These are phyloP conservation scores for Amanita rubescens DNA, from an alignment of 768 basidiomycete species.

Conservation along the genomic window DNA sequence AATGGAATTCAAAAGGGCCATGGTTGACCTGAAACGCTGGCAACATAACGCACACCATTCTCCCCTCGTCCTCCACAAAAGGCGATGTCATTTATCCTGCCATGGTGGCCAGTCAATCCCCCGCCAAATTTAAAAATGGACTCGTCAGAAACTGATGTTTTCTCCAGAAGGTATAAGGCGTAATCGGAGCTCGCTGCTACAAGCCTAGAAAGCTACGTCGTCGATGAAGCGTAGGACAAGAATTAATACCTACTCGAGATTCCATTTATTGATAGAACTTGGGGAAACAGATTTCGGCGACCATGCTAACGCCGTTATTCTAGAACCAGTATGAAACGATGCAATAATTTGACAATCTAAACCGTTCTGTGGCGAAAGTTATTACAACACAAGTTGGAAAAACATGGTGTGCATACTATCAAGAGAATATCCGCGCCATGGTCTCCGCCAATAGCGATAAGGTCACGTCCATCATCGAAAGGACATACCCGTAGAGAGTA, in stretches of 20 bases:
- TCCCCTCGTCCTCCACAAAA: slow-evolving; percentile 72
- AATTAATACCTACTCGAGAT: slow-evolving; percentile 54
- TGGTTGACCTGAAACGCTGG: slow-evolving; percentile 64
- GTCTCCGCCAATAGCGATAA: slow-evolving; percentile 68
- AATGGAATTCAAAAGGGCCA: neutral
- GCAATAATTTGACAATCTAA: slow-evolving; percentile 46
- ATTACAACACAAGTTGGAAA: slow-evolving; percentile 7
- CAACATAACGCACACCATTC: slow-evolving; percentile 67
- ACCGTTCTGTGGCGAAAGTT: slow-evolving; percentile 26
- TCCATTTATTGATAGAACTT: slow-evolving; percentile 55
- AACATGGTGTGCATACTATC: slow-evolving; percentile 38
- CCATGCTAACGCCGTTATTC: slow-evolving; percentile 73
- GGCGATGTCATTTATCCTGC: slow-evolving; percentile 66
- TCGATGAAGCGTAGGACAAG: slow-evolving; percentile 3
- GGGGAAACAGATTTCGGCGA: slow-evolving; percentile 66
- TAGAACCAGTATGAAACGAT: slow-evolving; percentile 65
- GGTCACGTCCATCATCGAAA: slow-evolving; percentile 56
- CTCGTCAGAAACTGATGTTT: slow-evolving; percentile 39
- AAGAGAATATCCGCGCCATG: slow-evolving; percentile 59
- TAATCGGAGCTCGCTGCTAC: slow-evolving; percentile 62
- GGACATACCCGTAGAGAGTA: slow-evolving; percentile 56
- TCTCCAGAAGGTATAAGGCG: slow-evolving; percentile 63
- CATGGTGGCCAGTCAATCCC: slow-evolving; percentile 76
- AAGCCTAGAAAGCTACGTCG: slow-evolving; percentile 38
- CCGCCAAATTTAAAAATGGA: slow-evolving; percentile 67